Conservation (phyloP, 2,329 filamentous ascomycete species). For the Phaeoacremonium minimum region DNA sequence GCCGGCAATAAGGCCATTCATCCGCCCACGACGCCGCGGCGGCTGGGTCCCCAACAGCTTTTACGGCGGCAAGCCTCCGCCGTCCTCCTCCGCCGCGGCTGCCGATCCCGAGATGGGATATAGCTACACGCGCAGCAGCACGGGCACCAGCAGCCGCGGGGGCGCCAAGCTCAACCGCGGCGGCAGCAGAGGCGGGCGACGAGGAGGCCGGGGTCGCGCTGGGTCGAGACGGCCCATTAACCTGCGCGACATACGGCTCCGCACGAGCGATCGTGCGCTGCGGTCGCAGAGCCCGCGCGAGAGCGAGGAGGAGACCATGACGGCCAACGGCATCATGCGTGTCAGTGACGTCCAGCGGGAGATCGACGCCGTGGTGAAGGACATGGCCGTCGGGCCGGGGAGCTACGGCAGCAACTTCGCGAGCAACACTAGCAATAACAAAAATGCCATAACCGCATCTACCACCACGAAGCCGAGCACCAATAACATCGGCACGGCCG, state of each 20-base stretch:
- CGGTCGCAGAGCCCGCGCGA: conserved; percentile 22
- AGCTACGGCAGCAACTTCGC: conserved; percentile 5
- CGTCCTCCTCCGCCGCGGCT: too few relatives aligned
- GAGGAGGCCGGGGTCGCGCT: not conserved
- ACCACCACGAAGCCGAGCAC: conserved; percentile 11
- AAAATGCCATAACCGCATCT: too few relatives aligned
- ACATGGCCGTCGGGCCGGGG: conserved; percentile 15
- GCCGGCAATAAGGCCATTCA: conserved; percentile 31
- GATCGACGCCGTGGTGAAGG: conserved; percentile 22
- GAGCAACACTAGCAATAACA: not conserved
- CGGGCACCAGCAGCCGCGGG: conserved; percentile 7
- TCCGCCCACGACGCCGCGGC: conserved; percentile 19
- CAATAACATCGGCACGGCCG: too few relatives aligned
- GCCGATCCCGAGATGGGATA: not conserved
- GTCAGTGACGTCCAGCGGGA: conserved; percentile 17
- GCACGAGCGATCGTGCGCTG: conserved; percentile 8
- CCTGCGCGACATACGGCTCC: not conserved
- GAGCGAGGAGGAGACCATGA: conserved; percentile 29
- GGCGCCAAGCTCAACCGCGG: conserved; percentile 26
- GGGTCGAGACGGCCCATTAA: not conserved
- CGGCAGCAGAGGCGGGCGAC: conserved; percentile 18
- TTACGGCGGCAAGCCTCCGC: not conserved
- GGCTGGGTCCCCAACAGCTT: conserved; percentile 22
- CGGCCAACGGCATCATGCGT: conserved; percentile 26
- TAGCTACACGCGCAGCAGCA: not conserved